A percentile compares a stretch with the other conserved stretches of the same genome.
These are phyloP conservation scores for Syzygium aromaticum DNA, from an alignment of 345 rosid species.

Conservation along the genomic window DNA sequence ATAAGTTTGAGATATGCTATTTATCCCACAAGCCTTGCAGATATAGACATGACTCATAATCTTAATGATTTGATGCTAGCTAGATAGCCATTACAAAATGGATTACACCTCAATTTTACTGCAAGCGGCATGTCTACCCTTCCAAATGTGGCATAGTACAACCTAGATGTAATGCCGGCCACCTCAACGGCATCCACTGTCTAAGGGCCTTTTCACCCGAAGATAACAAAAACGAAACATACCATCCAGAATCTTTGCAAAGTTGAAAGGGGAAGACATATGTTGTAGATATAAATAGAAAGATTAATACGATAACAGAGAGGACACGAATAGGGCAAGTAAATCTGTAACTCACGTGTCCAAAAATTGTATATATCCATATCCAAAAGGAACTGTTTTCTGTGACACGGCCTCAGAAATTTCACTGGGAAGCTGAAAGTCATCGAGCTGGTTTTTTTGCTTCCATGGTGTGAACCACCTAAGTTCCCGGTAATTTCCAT, in stretches of 20 bases:
- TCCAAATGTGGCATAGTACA: neutral
- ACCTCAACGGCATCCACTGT: neutral
- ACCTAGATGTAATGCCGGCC: neutral
- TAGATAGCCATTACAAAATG: neutral
- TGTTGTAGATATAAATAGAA: neutral
- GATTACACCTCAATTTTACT: neutral
- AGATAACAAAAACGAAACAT: neutral
- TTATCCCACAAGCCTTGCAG: neutral
- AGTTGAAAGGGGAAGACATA: neutral
- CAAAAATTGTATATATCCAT: conserved; percentile 71
- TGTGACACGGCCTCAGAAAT: conserved; percentile 68
- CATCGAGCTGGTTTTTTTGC: conserved; percentile 55
- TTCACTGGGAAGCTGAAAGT: conserved; percentile 68
- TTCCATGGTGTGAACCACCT: conserved; percentile 95
- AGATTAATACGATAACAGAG: neutral
- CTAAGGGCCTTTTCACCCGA: neutral
- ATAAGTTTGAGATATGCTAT: neutral
- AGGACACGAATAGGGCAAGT: neutral
- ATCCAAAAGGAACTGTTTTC: conserved; percentile 78
- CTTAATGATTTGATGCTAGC: neutral
- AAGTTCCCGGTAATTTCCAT: conserved; percentile 81
- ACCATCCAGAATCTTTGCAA: neutral
- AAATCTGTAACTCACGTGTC: conserved; percentile 56
- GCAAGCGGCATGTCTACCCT: neutral
- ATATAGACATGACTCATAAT: neutral